Evolutionary conservation across 2,329 filamentous ascomycete species (phyloP).

Genomic region (Fusarium sp.): DNA sequence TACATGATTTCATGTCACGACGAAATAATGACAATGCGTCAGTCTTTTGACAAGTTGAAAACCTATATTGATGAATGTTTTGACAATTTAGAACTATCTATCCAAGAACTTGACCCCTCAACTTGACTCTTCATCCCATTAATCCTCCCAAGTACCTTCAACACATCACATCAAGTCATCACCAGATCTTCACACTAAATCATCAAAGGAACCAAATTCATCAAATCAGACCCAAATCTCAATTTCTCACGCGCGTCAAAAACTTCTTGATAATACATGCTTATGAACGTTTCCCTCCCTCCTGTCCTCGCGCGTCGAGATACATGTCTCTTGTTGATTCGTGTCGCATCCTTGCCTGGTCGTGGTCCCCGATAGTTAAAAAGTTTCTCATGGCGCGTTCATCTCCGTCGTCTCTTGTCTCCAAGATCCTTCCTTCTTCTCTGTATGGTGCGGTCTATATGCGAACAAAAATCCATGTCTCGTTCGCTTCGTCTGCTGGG

Average conservation of each 20-base stretch:
- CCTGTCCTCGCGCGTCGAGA: conserved; percentile 31
- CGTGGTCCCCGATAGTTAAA: conserved; percentile 28
- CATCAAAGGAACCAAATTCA: neutral
- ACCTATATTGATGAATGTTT: neutral
- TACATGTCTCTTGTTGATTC: conserved; percentile 33
- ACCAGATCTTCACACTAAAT: neutral
- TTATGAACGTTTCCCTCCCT: conserved; percentile 35
- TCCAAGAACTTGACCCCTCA: neutral
- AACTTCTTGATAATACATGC: conserved; percentile 44
- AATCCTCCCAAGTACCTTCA: neutral
- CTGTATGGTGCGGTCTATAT: conserved; percentile 42
- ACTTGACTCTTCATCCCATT: neutral
- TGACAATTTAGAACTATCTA: neutral
- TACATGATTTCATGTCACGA: neutral
- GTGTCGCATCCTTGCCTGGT: conserved; percentile 28
- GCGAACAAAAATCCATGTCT: conserved; percentile 36
- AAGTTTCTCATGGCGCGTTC: conserved; percentile 32
- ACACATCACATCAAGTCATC: neutral
- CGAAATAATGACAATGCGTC: neutral
- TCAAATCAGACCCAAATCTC: conserved; percentile 29
- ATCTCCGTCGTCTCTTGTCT: conserved; percentile 23
- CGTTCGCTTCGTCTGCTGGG: conserved; percentile 21
- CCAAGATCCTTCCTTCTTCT: conserved; percentile 26
- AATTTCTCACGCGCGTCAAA: conserved; percentile 33
- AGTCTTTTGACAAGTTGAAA: neutral